A percentile compares a stretch with the other conserved stretches of the same genome.
Conservation (phyloP, 208 protist species). For the Crithidia brevicula region DNA sequence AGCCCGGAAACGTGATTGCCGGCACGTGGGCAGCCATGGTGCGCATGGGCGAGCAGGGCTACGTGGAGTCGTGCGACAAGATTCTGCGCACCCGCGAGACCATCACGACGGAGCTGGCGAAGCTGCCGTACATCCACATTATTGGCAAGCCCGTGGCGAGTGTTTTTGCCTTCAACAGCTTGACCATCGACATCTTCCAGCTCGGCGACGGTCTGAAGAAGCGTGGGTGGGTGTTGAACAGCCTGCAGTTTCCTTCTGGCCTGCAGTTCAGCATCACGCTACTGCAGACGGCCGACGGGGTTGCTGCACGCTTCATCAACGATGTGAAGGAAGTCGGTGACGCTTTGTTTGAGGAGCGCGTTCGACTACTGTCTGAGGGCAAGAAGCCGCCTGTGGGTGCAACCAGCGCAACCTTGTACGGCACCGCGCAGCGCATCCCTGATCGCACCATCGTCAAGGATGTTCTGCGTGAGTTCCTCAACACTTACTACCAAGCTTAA, state of each 20-base stretch:
- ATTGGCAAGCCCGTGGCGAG: slow-evolving; percentile 85
- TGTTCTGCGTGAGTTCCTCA: slow-evolving; percentile 80
- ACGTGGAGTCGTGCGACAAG: slow-evolving; percentile 74
- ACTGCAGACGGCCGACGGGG: slow-evolving; percentile 77
- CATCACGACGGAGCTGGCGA: slow-evolving; percentile 71
- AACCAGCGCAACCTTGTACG: slow-evolving; percentile 91
- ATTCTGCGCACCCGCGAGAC: slow-evolving; percentile 83
- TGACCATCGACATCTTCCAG: slow-evolving; percentile 92
- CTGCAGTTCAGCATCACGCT: slow-evolving; percentile 94
- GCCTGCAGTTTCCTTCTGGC: slow-evolving; percentile 93
- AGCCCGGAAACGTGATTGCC: slow-evolving; percentile 95
- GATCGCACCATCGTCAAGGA: slow-evolving; percentile 93
- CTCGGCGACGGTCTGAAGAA: slow-evolving; percentile 81
- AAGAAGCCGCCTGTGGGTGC: slow-evolving; percentile 32
- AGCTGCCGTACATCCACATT: slow-evolving; percentile 77
- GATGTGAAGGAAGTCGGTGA: slow-evolving; percentile 67
- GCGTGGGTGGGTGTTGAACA: slow-evolving; percentile 94
- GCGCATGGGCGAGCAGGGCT: slow-evolving; percentile 89
- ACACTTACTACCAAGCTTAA: slow-evolving; percentile 79
- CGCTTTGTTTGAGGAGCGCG: slow-evolving; percentile 43
- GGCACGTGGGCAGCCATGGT: slow-evolving; percentile 97
- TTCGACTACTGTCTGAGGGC: slow-evolving; percentile 42
- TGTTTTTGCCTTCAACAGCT: slow-evolving; percentile 90
- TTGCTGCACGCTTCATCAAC: slow-evolving; percentile 78
- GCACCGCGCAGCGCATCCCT: slow-evolving; percentile 88